A percentile compares a stretch with the other conserved stretches of the same genome.
Conservation (phyloP, 768 basidiomycete genomes). For the Russula brevipes region DNA sequence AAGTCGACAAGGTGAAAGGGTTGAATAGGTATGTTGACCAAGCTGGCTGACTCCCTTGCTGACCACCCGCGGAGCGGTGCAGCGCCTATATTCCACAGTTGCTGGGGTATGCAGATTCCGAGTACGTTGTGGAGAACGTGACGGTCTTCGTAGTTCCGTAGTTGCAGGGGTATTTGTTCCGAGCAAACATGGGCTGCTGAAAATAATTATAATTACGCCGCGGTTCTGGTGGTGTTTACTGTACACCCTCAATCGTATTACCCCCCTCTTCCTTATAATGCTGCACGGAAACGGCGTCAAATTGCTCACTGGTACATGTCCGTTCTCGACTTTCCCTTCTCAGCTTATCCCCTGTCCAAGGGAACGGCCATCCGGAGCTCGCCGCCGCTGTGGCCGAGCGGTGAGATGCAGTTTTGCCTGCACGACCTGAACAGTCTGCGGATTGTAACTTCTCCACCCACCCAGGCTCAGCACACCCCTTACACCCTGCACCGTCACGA, state of each 20-base stretch:
- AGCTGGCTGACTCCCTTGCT: slow-evolving; percentile 12
- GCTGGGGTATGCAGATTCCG: slow-evolving; percentile 91
- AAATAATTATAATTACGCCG: background rate
- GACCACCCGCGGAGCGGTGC: background rate
- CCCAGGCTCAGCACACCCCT: slow-evolving; percentile 84
- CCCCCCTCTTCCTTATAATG: slow-evolving; percentile 40
- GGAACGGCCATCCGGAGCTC: slow-evolving; percentile 97
- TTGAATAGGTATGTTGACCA: slow-evolving; percentile 64
- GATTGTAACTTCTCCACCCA: slow-evolving; percentile 40
- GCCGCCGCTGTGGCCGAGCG: slow-evolving; percentile 92
- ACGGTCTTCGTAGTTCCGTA: slow-evolving; percentile 62
- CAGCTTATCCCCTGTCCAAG: slow-evolving; percentile 40
- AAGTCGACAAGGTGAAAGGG: slow-evolving; percentile 84
- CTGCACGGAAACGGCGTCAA: slow-evolving; percentile 78
- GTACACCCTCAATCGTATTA: background rate
- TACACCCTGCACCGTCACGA: slow-evolving; percentile 78
- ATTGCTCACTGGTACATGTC: slow-evolving; percentile 59
- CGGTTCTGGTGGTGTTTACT: background rate
- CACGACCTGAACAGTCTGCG: slow-evolving; percentile 38
- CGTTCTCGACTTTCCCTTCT: background rate
- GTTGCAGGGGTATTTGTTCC: slow-evolving; percentile 17
- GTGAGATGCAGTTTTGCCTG: slow-evolving; percentile 60
- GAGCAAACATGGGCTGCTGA: slow-evolving; percentile 19
- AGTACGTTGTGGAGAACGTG: slow-evolving; percentile 95
- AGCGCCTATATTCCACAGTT: slow-evolving; percentile 78